Conservation (phyloP, 257 asterid genomes). For the Solanum medicagineum region DNA sequence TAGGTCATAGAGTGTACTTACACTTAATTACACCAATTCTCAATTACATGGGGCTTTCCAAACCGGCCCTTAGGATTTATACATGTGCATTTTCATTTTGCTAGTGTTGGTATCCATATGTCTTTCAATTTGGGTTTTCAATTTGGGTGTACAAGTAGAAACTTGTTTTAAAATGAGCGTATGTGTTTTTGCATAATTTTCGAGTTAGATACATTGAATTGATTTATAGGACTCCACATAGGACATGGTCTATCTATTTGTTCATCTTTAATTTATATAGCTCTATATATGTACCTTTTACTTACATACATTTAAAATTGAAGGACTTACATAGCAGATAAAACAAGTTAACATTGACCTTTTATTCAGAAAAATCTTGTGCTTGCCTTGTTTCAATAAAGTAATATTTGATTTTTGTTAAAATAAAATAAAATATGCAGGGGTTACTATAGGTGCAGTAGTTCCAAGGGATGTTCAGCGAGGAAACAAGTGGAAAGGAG, state of each 20-base stretch:
- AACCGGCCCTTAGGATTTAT: no score
- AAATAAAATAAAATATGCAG: slow-evolving; percentile 17
- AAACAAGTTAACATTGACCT: no score
- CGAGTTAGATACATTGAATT: background rate
- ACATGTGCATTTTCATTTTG: no score
- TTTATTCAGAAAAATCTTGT: background rate
- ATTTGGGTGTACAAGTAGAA: background rate
- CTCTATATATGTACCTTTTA: no score
- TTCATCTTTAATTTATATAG: no score
- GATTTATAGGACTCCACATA: background rate
- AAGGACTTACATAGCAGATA: no score
- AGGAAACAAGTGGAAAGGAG: slow-evolving; percentile 95
- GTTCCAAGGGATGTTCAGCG: slow-evolving; percentile 93
- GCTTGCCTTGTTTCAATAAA: no score
- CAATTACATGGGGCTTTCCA: no score
- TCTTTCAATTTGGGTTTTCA: background rate
- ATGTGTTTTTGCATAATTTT: background rate
- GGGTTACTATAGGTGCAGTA: slow-evolving; percentile 95
- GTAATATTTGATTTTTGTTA: background rate
- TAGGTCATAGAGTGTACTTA: no score
- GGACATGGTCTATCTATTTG: background rate
- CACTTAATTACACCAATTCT: no score
- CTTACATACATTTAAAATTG: no score
- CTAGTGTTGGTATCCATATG: no score
- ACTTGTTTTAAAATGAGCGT: background rate